These are phyloP conservation scores for Tilletia caries DNA, from an alignment of 1,284 basidiomycete species.

Conservation along the genomic window DNA sequence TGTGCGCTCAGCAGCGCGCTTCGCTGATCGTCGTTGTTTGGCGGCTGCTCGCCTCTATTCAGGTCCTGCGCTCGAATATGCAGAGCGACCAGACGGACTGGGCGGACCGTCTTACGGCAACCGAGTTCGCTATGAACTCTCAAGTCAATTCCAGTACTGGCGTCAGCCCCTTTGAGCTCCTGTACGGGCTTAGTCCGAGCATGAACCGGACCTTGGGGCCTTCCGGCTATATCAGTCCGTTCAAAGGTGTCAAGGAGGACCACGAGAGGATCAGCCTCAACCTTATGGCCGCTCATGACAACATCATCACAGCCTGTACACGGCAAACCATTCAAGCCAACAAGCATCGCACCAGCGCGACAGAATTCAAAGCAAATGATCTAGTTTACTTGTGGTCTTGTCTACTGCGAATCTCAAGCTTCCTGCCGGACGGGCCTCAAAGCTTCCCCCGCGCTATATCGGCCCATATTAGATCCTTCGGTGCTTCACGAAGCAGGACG, in stretches of 20 bases:
- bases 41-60: too few species aligned
- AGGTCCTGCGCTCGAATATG: constrained; percentile 35
- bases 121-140: constrained; percentile 16
- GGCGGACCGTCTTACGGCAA: constrained; percentile 11
- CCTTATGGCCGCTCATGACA: constrained; percentile 1
- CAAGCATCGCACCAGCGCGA: not conserved
- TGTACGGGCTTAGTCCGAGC: not conserved
- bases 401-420: not conserved
- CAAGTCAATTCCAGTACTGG: constrained; percentile 4
- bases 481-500: not conserved
- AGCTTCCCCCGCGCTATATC: not conserved
- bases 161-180: constrained; percentile 10
- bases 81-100: constrained; percentile 25
- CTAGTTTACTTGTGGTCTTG: not conserved
- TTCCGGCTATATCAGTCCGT: not conserved
- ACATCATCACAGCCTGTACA: not conserved
- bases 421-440: not conserved
- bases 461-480: not conserved
- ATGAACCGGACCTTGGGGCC: not conserved
- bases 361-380: not conserved
- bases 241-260: not conserved
- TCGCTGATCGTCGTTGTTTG: too few species aligned
- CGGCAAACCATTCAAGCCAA: not conserved
- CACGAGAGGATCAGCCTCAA: not conserved
- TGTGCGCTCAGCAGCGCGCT: too few species aligned